phyloP scores from a whole-genome alignment of 2,329 filamentous ascomycete species.

The Penicillium sp. region DNA sequence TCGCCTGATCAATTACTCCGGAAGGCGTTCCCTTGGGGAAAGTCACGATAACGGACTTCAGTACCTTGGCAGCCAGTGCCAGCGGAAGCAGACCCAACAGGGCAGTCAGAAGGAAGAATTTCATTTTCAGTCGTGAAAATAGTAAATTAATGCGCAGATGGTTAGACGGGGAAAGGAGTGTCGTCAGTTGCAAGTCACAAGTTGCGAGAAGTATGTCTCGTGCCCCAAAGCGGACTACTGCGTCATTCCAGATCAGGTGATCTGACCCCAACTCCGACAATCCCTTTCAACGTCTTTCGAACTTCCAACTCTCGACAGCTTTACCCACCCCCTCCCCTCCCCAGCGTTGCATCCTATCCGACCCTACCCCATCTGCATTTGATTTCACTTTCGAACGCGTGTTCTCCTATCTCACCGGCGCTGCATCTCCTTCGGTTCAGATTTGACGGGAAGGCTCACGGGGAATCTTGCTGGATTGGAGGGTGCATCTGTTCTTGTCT shows the following conservation, averaged over 20 bases:
- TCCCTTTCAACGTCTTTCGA: conserved; percentile 12
- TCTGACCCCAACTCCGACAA: conserved; percentile 8
- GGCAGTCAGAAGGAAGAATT: conserved; percentile 54
- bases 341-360: conserved; percentile 9
- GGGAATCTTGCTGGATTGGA: conserved; percentile 30
- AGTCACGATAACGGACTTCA: conserved; percentile 74
- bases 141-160: background rate
- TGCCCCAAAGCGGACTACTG: conserved; percentile 1
- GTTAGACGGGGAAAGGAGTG: background rate
- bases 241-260: conserved; percentile 14
- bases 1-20: conserved; percentile 67
- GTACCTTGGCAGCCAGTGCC: conserved; percentile 57
- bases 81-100: conserved; percentile 58
- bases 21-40: conserved; percentile 70
- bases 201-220: background rate
- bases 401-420: background rate
- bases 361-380: conserved; percentile 7
- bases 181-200: background rate
- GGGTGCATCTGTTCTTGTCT: conserved; percentile 39
- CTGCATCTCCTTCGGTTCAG: conserved; percentile 8
- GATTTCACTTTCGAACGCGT: background rate
- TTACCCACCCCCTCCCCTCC: background rate
- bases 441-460: conserved; percentile 21
- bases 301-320: conserved; percentile 10
- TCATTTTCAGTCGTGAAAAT: conserved; percentile 53